Percentiles rank a stretch among this genome's conserved stretches.
Conservation (phyloP, 129 eudicot species). For the Helianthus tuberosus region DNA sequence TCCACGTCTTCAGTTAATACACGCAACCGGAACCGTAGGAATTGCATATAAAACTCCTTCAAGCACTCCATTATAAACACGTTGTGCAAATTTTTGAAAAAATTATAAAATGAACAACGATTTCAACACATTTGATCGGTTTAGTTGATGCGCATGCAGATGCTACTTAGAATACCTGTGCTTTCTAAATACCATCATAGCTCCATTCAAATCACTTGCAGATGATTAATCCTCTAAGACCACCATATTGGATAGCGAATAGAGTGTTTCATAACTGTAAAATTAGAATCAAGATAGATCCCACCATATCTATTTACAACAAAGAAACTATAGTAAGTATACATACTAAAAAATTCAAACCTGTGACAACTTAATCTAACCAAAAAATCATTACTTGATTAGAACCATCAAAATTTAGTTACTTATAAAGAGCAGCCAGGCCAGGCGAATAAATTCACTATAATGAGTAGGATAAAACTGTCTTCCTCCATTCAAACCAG, state of each 20-base stretch:
- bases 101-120: neutral
- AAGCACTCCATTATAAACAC: slow-evolving; percentile 78
- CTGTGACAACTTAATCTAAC: neutral
- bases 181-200: slow-evolving; percentile 85
- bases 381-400: neutral
- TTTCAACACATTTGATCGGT: neutral
- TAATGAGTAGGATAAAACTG: slow-evolving; percentile 84
- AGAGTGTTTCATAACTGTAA: slow-evolving; percentile 57
- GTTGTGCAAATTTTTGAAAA: slow-evolving; percentile 37
- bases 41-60: slow-evolving; percentile 70
- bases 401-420: slow-evolving; percentile 35
- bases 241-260: slow-evolving; percentile 62
- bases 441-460: slow-evolving; percentile 92
- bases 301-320: slow-evolving; percentile 75
- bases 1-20: too few species aligned
- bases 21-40: slow-evolving; percentile 17
- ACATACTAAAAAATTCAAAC: neutral
- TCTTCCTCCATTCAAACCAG: slow-evolving; percentile 92
- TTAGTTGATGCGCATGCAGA: neutral
- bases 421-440: slow-evolving; percentile 92
- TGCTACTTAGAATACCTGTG: slow-evolving; percentile 58
- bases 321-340: slow-evolving; percentile 7
- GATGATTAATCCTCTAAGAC: slow-evolving; percentile 62
- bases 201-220: slow-evolving; percentile 73
- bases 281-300: slow-evolving; percentile 77